These are phyloP conservation scores for Abrus pulchellus DNA, from an alignment of 306 rosid genomes.

Conservation along the genomic window DNA sequence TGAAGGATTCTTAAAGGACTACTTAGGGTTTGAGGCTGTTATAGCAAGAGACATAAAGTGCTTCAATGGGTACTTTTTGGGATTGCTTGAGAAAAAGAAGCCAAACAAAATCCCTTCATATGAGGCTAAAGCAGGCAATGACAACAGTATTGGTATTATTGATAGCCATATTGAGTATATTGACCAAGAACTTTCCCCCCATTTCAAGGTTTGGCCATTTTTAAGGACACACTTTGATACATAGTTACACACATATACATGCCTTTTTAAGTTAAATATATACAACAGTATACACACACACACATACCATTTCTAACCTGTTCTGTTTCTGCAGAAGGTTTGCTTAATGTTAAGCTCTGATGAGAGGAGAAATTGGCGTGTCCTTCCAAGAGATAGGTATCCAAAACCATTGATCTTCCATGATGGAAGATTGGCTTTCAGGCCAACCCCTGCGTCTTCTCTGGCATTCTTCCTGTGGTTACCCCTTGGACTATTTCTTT, in stretches of 20 bases:
- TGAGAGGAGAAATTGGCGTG: constrained; percentile 67
- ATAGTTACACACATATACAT: neutral
- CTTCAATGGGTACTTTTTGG: constrained; percentile 67
- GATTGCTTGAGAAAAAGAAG: constrained; percentile 57
- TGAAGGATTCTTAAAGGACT: constrained; percentile 68
- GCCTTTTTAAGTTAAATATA: neutral
- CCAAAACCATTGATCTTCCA: constrained; percentile 76
- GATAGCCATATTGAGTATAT: constrained; percentile 47
- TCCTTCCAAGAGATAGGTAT: constrained; percentile 63
- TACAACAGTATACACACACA: neutral
- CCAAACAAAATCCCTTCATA: neutral
- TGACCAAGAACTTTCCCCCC: constrained; percentile 55
- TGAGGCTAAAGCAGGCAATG: neutral
- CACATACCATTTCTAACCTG: neutral
- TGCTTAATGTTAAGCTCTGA: constrained; percentile 54
- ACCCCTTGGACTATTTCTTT: constrained; percentile 64
- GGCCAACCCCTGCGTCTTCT: constrained; percentile 59
- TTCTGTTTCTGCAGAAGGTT: constrained; percentile 53
- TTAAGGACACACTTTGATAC: neutral
- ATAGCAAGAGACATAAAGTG: constrained; percentile 68
- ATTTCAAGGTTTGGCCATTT: constrained; percentile 60
- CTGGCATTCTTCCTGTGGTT: constrained; percentile 70
- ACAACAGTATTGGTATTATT: constrained; percentile 45
- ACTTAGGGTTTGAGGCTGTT: constrained; percentile 63
- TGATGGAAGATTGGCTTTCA: constrained; percentile 82